Evolutionary conservation across 2,329 filamentous ascomycete species (phyloP).

Genomic region (Amylocarpus encephaloides): DNA sequence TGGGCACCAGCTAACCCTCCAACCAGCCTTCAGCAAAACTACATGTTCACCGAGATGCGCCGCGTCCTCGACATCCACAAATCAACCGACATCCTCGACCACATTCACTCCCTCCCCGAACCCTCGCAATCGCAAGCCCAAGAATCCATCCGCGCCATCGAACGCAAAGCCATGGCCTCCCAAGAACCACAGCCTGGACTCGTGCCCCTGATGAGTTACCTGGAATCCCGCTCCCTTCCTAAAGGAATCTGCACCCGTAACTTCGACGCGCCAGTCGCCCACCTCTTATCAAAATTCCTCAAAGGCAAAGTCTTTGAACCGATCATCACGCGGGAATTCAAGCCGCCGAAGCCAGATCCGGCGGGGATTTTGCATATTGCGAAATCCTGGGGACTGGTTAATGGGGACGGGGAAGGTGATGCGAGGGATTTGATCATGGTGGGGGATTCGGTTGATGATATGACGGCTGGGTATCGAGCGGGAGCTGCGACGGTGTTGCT

Average conservation of each 20-base stretch:
- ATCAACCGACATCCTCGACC: conserved; percentile 75
- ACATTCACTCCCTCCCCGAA: conserved; percentile 70
- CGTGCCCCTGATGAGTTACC: conserved; percentile 47
- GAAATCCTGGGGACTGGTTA: conserved; percentile 62
- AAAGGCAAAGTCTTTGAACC: conserved; percentile 62
- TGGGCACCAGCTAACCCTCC: not conserved
- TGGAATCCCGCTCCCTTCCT: conserved; percentile 39
- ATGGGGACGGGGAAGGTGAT: conserved; percentile 24
- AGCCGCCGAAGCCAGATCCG: conserved; percentile 79
- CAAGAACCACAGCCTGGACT: conserved; percentile 83
- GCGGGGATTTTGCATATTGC: conserved; percentile 86
- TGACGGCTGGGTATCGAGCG: conserved; percentile 76
- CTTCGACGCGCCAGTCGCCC: conserved; percentile 72
- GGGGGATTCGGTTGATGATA: conserved; percentile 84
- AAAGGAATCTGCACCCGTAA: conserved; percentile 94
- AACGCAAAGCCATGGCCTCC: conserved; percentile 69
- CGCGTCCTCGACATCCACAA: conserved; percentile 65
- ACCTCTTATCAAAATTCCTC: conserved; percentile 71
- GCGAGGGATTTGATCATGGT: conserved; percentile 29
- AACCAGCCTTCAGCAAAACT: conserved; percentile 75
- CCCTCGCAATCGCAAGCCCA: conserved; percentile 57
- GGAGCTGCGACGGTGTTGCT: conserved; percentile 89
- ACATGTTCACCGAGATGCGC: conserved; percentile 93
- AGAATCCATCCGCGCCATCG: conserved; percentile 69
- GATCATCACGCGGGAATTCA: conserved; percentile 76